These are phyloP conservation scores for Ambrosiella xylebori DNA, from an alignment of 2,329 filamentous ascomycete genomes.

Conservation along the genomic window DNA sequence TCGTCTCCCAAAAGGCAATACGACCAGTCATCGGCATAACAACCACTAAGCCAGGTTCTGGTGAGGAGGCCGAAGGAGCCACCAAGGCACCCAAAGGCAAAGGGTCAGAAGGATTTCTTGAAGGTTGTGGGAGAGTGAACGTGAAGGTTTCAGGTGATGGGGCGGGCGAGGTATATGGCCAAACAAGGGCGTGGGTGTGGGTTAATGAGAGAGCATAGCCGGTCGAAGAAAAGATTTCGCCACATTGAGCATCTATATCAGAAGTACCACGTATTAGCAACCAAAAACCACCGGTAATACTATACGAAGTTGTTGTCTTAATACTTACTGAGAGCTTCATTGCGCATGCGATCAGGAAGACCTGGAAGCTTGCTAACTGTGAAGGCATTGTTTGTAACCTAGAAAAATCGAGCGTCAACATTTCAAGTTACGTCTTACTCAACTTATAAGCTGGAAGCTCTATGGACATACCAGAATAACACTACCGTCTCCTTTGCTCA, in stretches of 20 bases:
- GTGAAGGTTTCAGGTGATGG: conserved; percentile 60
- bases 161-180: conserved; percentile 63
- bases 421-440: not conserved
- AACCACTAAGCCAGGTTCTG: conserved; percentile 71
- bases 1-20: conserved; percentile 88
- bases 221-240: conserved; percentile 44
- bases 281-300: not conserved
- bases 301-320: conserved; percentile 11
- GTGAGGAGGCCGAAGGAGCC: conserved; percentile 57
- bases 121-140: conserved; percentile 60
- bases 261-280: not conserved
- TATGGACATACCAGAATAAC: conserved; percentile 41
- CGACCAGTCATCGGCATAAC: conserved; percentile 71
- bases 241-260: conserved; percentile 43
- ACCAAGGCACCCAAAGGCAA: conserved; percentile 73
- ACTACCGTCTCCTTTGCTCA: conserved; percentile 49
- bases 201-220: conserved; percentile 70
- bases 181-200: conserved; percentile 67
- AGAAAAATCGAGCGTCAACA: conserved; percentile 11
- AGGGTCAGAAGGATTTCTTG: conserved; percentile 48
- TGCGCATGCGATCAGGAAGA: conserved; percentile 59
- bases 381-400: conserved; percentile 76
- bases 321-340: conserved; percentile 42
- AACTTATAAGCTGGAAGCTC: not conserved
- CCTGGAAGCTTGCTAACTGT: conserved; percentile 70